phyloP scores from a whole-genome alignment of 75 land plant species.

The Sequoiadendron giganteum region DNA sequence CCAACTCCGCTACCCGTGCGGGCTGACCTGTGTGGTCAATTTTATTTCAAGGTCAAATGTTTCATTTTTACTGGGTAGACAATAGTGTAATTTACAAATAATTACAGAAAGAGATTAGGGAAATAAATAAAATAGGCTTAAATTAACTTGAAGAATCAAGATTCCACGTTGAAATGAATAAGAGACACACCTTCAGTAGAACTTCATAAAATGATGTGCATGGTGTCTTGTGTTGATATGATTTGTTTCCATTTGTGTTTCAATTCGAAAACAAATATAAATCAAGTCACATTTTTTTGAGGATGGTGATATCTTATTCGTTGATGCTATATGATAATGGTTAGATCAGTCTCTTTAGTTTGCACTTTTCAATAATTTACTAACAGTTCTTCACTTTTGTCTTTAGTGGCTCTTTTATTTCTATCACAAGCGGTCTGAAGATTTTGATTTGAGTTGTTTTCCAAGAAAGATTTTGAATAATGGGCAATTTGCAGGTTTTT shows the following conservation, averaged over 20 bases:
- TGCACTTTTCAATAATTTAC: background rate
- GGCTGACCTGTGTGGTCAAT: background rate
- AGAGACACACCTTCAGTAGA: background rate
- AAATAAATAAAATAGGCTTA: background rate
- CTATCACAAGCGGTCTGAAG: background rate
- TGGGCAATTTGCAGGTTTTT: slow-evolving; percentile 53
- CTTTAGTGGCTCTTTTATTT: background rate
- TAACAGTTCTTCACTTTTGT: background rate
- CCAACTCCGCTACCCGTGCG: too few relatives aligned
- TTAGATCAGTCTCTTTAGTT: background rate
- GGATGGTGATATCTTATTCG: background rate
- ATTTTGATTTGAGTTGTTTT: background rate
- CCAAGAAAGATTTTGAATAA: background rate
- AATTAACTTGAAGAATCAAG: too few relatives aligned
- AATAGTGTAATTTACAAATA: background rate
- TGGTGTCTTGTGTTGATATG: background rate
- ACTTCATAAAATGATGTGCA: background rate
- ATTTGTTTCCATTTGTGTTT: background rate
- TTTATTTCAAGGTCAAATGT: background rate
- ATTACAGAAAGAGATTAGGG: background rate
- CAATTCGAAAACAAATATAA: background rate
- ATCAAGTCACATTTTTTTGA: background rate
- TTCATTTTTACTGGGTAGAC: background rate
- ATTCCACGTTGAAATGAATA: background rate
- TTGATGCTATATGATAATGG: background rate